Percentiles rank a stretch among this genome's conserved stretches.
These are phyloP conservation scores for Fusarium chlamydosporum DNA, from an alignment of 2,329 filamentous ascomycete species.

Conservation along the genomic window DNA sequence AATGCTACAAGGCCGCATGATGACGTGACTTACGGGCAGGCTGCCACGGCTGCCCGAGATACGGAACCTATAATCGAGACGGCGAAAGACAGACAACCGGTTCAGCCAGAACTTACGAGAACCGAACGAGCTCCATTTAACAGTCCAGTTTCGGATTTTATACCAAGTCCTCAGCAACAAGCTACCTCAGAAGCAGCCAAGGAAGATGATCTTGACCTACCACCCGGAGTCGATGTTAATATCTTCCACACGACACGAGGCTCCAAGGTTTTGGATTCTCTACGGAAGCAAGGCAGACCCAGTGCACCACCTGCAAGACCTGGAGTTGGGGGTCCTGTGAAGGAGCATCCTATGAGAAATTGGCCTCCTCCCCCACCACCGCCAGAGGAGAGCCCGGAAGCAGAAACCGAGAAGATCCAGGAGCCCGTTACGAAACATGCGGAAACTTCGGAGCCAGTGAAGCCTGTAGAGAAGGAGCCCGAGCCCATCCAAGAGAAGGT, in stretches of 20 bases:
- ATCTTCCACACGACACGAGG: conserved; percentile 64
- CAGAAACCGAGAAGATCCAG: conserved; percentile 12
- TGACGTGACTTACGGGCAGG: conserved; percentile 27
- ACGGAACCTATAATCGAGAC: conserved; percentile 28
- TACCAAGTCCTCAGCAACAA: conserved; percentile 19
- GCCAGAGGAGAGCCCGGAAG: conserved; percentile 12
- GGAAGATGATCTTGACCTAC: conserved; percentile 54
- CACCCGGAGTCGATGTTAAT: conserved; percentile 61
- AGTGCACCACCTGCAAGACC: conserved; percentile 18
- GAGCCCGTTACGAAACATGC: not conserved
- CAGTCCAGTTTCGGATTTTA: conserved; percentile 26
- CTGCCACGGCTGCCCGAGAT: conserved; percentile 27
- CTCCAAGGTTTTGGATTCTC: conserved; percentile 60
- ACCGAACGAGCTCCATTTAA: conserved; percentile 20
- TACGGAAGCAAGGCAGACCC: conserved; percentile 50
- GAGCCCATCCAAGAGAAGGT: not conserved
- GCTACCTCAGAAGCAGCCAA: conserved; percentile 21
- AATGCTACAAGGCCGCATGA: conserved; percentile 9
- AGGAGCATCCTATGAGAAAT: conserved; percentile 57
- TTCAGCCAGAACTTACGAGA: conserved; percentile 16
- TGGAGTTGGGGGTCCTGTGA: conserved; percentile 45
- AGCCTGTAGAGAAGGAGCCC: not conserved
- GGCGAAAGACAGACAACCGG: conserved; percentile 10
- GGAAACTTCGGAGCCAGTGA: not conserved
- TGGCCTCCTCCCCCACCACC: conserved; percentile 53